phyloP scores from a whole-genome alignment of 345 rosid species.

The Boechera retrofracta region DNA sequence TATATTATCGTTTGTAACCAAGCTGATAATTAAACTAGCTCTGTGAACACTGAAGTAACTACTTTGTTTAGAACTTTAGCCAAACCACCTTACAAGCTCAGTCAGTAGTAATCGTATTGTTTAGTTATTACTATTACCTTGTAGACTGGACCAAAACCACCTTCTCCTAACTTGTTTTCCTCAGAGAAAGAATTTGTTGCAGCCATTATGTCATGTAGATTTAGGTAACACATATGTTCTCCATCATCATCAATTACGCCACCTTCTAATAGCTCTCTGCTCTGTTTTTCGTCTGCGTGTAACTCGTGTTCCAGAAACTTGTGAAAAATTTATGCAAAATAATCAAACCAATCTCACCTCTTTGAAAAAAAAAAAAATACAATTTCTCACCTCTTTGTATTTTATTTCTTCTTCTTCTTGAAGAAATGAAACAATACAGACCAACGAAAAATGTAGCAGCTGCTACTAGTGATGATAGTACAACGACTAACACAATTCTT shows the following conservation, averaged over 20 bases:
- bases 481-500: neutral
- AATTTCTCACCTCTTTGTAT: neutral
- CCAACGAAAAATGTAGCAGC: neutral
- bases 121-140: neutral
- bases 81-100: neutral
- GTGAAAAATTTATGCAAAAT: no score
- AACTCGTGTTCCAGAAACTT: neutral
- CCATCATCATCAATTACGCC: neutral
- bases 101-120: no score
- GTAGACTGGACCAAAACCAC: conserved; percentile 17
- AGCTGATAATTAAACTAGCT: no score
- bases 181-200: neutral
- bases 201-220: neutral
- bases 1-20: neutral
- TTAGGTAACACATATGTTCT: neutral
- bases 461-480: neutral
- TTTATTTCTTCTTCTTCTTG: neutral
- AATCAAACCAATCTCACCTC: no score
- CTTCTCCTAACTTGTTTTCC: no score
- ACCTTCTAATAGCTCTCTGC: neutral
- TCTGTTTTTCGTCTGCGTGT: neutral
- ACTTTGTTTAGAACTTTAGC: neutral
- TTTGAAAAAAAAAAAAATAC: neutral
- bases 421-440: neutral
- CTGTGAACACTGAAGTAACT: neutral